Evolutionary conservation across 495 filamentous ascomycete genomes (phyloP).

Genomic region (Aspergillus heteromorphus): DNA sequence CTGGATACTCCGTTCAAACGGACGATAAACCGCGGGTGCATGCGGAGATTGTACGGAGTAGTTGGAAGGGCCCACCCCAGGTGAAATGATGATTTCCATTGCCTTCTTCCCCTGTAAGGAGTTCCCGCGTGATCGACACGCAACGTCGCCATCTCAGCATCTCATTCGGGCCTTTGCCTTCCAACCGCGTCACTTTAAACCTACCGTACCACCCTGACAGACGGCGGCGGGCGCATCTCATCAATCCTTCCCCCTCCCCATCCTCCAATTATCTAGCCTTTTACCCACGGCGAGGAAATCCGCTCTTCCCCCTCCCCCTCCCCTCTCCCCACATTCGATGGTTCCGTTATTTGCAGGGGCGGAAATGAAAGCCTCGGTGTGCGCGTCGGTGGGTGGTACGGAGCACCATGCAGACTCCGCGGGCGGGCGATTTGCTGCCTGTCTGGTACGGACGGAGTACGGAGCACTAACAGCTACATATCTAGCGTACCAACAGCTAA

Average conservation of each 20-base stretch:
- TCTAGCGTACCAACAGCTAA: too few relatives aligned
- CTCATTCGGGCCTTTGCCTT: slow-evolving; percentile 5
- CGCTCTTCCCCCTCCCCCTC: background rate
- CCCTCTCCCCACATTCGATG: background rate
- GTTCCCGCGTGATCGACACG: slow-evolving; percentile 39
- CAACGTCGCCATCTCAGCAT: slow-evolving; percentile 11
- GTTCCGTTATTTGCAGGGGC: background rate
- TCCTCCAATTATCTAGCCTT: background rate
- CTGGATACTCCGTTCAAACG: background rate
- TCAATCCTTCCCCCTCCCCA: background rate
- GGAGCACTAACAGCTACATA: too few relatives aligned
- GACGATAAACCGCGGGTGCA: background rate
- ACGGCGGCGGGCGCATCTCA: slow-evolving; percentile 6
- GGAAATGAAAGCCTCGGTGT: too few relatives aligned
- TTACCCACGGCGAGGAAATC: background rate
- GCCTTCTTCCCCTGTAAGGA: slow-evolving; percentile 20
- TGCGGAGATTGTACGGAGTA: background rate
- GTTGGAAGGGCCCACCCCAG: background rate
- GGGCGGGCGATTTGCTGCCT: background rate
- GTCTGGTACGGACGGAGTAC: too few relatives aligned
- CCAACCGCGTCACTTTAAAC: slow-evolving; percentile 13
- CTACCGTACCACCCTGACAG: background rate
- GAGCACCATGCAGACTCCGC: too few relatives aligned
- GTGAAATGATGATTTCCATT: background rate
- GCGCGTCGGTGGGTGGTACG: too few relatives aligned